Conservation (phyloP, 2,329 filamentous ascomycete species). For the Penicillium griseofulvum region DNA sequence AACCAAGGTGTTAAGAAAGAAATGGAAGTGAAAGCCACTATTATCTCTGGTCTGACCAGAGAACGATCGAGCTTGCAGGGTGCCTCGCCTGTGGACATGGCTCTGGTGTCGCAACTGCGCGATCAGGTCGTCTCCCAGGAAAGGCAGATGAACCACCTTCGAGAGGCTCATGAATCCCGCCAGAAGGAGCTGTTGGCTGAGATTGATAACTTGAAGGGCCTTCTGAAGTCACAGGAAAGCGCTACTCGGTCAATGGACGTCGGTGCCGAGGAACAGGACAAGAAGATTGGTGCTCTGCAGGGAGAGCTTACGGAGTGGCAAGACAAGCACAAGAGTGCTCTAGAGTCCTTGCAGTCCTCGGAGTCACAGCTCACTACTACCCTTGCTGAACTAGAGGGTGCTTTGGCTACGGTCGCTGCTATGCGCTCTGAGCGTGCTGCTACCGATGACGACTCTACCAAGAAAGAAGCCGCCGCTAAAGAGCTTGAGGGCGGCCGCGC, state of each 20-base stretch:
- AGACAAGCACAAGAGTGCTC: constrained; percentile 66
- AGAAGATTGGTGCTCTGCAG: constrained; percentile 65
- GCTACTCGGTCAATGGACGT: constrained; percentile 36
- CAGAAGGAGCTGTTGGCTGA: constrained; percentile 74
- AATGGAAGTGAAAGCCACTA: constrained; percentile 94
- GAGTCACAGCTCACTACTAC: constrained; percentile 71
- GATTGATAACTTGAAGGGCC: constrained; percentile 64
- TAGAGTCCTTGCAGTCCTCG: constrained; percentile 68
- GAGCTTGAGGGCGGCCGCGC: constrained; percentile 52
- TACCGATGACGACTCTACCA: constrained; percentile 29
- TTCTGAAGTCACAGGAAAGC: constrained; percentile 45
- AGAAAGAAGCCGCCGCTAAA: constrained; percentile 43
- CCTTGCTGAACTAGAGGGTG: constrained; percentile 70
- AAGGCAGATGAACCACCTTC: constrained; percentile 70
- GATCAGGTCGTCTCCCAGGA: constrained; percentile 88
- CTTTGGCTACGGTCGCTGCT: constrained; percentile 54
- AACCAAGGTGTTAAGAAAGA: constrained; percentile 83
- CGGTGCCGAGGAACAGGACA: constrained; percentile 47
- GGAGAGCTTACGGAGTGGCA: constrained; percentile 73
- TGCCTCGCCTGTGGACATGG: constrained; percentile 81
- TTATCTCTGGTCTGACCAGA: constrained; percentile 89
- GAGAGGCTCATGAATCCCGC: constrained; percentile 67
- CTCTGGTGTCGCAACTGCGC: constrained; percentile 79
- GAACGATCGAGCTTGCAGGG: constrained; percentile 86
- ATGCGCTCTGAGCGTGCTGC: constrained; percentile 44